Evolutionary conservation across 1,284 basidiomycete genomes (phyloP).

Genomic region (Meripilus lineatus): DNA sequence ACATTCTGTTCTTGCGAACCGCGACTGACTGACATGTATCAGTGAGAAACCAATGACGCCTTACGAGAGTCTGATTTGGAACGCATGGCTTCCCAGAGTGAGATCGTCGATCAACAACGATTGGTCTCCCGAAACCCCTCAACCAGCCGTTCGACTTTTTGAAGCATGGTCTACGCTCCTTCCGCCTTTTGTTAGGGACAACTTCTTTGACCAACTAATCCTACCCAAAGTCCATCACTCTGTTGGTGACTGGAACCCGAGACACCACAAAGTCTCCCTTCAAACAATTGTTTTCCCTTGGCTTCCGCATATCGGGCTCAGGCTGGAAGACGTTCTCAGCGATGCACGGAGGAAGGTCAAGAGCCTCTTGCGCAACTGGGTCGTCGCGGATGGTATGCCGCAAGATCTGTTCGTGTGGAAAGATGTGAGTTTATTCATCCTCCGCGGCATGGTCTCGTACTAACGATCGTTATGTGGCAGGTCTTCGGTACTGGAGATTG

Average conservation of each 20-base stretch:
- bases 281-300: slow-evolving; percentile 92
- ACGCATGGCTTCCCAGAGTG: slow-evolving; percentile 91
- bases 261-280: slow-evolving; percentile 53
- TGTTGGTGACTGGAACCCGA: slow-evolving; percentile 80
- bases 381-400: slow-evolving; percentile 69
- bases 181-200: slow-evolving; percentile 90
- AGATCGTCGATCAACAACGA: slow-evolving; percentile 90
- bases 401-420: slow-evolving; percentile 75
- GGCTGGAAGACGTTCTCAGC: slow-evolving; percentile 75
- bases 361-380: slow-evolving; percentile 76
- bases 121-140: slow-evolving; percentile 76
- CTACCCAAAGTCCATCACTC: slow-evolving; percentile 87
- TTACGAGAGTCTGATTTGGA: slow-evolving; percentile 93
- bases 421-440: slow-evolving; percentile 67
- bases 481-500: slow-evolving; percentile 80
- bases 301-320: slow-evolving; percentile 82
- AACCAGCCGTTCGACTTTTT: slow-evolving; percentile 77
- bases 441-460: slow-evolving; percentile 5
- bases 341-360: slow-evolving; percentile 87
- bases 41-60: slow-evolving; percentile 83
- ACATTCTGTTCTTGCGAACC: not conserved
- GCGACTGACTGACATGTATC: slow-evolving; percentile 11
- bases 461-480: slow-evolving; percentile 28
- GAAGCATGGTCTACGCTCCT: slow-evolving; percentile 87
- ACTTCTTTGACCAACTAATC: slow-evolving; percentile 92